These are phyloP conservation scores for Trichocladium uniseriatum DNA, from an alignment of 495 filamentous ascomycete species.

Conservation along the genomic window DNA sequence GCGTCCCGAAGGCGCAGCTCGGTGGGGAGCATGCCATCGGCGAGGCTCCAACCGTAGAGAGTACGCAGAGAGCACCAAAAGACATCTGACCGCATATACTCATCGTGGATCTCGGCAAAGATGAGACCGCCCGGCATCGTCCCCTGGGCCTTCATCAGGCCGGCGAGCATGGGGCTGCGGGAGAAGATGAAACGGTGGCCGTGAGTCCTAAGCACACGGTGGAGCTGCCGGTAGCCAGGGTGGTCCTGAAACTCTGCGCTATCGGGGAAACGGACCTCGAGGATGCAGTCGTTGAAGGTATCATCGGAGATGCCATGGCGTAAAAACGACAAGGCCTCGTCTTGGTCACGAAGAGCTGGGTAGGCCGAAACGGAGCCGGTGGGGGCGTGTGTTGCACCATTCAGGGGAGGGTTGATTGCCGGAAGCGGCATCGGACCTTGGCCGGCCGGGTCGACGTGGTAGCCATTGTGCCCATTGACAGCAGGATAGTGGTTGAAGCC, in stretches of 20 bases:
- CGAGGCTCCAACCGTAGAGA: constrained; percentile 37
- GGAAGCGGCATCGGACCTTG: constrained; percentile 4
- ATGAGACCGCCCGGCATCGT: constrained; percentile 24
- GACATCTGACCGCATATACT: constrained; percentile 40
- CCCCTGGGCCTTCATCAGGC: constrained; percentile 13
- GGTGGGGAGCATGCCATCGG: constrained; percentile 11
- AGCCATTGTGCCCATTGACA: constrained; percentile 13
- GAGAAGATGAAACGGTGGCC: constrained; percentile 46
- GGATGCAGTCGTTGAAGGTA: constrained; percentile 38
- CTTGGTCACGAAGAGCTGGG: constrained; percentile 16
- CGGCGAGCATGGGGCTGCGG: constrained; percentile 36
- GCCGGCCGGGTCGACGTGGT: not conserved
- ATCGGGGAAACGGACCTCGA: constrained; percentile 38
- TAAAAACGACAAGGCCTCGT: constrained; percentile 31
- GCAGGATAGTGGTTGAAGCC: constrained; percentile 21
- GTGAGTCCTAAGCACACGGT: constrained; percentile 30
- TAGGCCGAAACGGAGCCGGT: constrained; percentile 1
- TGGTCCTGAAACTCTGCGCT: constrained; percentile 36
- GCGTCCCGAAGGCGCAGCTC: constrained; percentile 18
- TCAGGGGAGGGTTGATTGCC: constrained; percentile 11
- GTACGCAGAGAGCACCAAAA: constrained; percentile 40
- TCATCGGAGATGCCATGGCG: constrained; percentile 31
- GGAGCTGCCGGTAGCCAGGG: constrained; percentile 30
- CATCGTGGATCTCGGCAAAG: constrained; percentile 36
- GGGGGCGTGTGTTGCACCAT: not conserved